Base-by-base conservation (phyloP, 2,329 filamentous ascomycete genomes). In the Fusarium marasasianum region DNA sequence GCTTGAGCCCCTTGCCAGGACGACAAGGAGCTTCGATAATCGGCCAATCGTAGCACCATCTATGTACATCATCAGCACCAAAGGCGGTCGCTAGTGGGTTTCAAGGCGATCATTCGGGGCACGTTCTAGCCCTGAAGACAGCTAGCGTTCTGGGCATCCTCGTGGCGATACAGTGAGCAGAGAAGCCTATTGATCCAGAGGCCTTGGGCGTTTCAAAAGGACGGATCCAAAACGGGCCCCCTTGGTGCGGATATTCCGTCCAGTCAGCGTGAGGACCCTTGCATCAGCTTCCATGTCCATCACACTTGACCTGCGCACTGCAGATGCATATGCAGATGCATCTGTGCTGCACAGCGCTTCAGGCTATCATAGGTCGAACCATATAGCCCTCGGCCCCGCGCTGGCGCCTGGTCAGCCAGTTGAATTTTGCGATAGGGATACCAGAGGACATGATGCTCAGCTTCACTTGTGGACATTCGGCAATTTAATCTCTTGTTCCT, bases 351-450 rank as follows among this genome's bases (percentile, higher is more conserved):
- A 50, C 65, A 37, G 48, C 66, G 57, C 66, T 64, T 51, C 66
- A 44, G 26, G 57, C 65, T 47, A 35, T 54, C 64, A 64, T 63
- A 72, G 63, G 68, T 45, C 53, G 57, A 54, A 58, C 50, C 33
- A 54, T 48, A 31, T 58, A 48, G 43, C n/a, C 38, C 38, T 41
- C 31, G 41, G 68, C 74, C 69, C 72, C 72, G 69, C 72, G 61
- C 29, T 47, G 69, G 72, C 72, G 72, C 72, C 65, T 75, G 72
- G 63, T 40, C 43, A 50, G 47, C 72, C 72, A 75, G 72, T 75
- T 69, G 69, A 54, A 73, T 43, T 31, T 37, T 38, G 43, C 33
- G 35, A 57, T 66, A 35, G 66, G 24, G 54, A 61, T 44, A 29
- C 56, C 45, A 59, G 59, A 64, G 41, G 63, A 63, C 61, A 37